Evolutionary conservation across 1,284 basidiomycete species (phyloP), one percentile per base, ranked within the genome.

Genomic region (Tilletia caries): DNA sequence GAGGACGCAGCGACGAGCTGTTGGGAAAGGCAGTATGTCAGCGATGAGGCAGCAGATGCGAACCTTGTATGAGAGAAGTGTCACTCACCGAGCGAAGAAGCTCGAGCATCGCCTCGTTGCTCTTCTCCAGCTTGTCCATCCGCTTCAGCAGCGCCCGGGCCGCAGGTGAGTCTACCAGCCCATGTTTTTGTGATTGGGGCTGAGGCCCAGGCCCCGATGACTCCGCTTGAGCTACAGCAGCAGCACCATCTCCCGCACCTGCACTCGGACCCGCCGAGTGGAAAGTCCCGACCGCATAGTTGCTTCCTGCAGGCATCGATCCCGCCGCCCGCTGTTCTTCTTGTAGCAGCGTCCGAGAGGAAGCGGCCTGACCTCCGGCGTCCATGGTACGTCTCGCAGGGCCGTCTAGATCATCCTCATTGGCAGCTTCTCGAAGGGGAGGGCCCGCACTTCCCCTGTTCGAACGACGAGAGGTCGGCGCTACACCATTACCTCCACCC

Each of bases 41-140:
- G 27, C 13, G 13, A 13, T 54, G 4, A 23, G 52, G 2, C n/a
- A 54, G 52, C n/a, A 54, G n/a, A 5, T 29, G 8, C n/a, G 25
- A 29, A 29, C 27, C 6, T 13, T n/a, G 58, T 4, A 20, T 15
- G 25, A 58, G 29, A 58, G 32, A 34, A 8, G 32, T 1, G 29
- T 1, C n/a, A 62, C 58, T 62, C 32, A 62, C 58, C 18, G 58
- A 62, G 58, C 58, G 58, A 25, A 62, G 33, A 20, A 62, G 58
- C 32, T 62, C 58, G 15, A 62, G 33, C 32, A 62, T 62, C 12
- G 58, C 32, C 32, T 62, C 58, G n/a, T 62, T 62, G 33, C 32
- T 29, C 58, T 62, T 62, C 58, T 62, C 58, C 18, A 62, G 33
- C 58, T 62, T 62, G 32, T 62, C 58, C 29, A 62, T 62, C 32